A percentile compares a stretch with the other conserved stretches of the same genome.
Conservation (phyloP, 306 rosid genomes). For the Medicago arabica region DNA sequence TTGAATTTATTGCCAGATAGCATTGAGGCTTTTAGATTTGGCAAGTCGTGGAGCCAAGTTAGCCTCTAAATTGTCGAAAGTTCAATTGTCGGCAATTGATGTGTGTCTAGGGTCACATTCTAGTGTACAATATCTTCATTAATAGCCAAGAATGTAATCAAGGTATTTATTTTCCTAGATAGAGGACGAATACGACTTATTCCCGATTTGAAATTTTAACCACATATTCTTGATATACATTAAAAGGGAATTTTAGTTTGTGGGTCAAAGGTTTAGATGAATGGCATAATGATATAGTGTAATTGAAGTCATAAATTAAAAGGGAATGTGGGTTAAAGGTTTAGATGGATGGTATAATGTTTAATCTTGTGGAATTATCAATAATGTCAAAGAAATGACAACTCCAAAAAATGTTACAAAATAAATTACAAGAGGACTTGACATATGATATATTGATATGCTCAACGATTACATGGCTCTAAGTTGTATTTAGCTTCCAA, state of each 20-base stretch:
- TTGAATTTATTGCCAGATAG: not conserved
- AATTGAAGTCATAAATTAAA: too few species aligned
- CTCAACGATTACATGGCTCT: not conserved
- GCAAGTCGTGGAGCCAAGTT: slow-evolving; percentile 32
- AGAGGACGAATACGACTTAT: slow-evolving; percentile 32
- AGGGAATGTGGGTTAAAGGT: too few species aligned
- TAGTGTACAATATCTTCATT: slow-evolving; percentile 26
- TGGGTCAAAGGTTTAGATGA: slow-evolving; percentile 3
- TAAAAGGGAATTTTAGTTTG: slow-evolving; percentile 1
- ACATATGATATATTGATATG: too few species aligned
- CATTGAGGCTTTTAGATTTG: not conserved
- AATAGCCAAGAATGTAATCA: slow-evolving; percentile 28
- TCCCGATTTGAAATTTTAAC: slow-evolving; percentile 23
- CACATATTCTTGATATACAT: slow-evolving; percentile 27
- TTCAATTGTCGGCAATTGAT: not conserved
- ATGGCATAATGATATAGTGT: not conserved
- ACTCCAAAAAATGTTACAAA: too few species aligned
- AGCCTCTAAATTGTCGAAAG: slow-evolving; percentile 30
- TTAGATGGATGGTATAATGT: too few species aligned
- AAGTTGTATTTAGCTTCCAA: not conserved
- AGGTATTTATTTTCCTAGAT: slow-evolving; percentile 36
- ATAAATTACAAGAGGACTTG: too few species aligned
- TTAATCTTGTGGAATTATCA: too few species aligned
- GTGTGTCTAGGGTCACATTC: slow-evolving; percentile 13
- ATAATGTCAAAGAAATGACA: too few species aligned